These are phyloP conservation scores for Ceratocystis papillata DNA, from an alignment of 2,329 filamentous ascomycete species.

Conservation along the genomic window DNA sequence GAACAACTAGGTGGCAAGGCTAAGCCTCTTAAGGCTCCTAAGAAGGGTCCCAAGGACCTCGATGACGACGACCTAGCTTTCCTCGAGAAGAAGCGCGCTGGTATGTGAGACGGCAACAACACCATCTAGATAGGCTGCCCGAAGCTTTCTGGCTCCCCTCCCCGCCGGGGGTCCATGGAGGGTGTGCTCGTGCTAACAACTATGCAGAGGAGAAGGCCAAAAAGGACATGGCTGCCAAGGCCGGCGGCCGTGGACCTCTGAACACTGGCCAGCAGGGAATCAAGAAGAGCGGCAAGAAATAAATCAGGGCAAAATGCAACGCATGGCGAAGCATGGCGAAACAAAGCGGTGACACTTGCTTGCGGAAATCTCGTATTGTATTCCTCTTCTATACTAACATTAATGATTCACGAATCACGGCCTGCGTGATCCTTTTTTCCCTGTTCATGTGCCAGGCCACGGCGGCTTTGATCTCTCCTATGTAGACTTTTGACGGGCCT, in stretches of 20 bases:
- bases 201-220: slow-evolving; percentile 65
- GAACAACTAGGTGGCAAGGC: slow-evolving; percentile 57
- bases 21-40: slow-evolving; percentile 77
- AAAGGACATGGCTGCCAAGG: slow-evolving; percentile 73
- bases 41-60: slow-evolving; percentile 71
- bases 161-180: neutral
- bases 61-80: slow-evolving; percentile 80
- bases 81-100: slow-evolving; percentile 72
- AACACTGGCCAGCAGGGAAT: slow-evolving; percentile 79
- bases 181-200: neutral
- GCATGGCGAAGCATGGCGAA: neutral
- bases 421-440: too few species aligned
- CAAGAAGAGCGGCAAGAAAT: slow-evolving; percentile 99
- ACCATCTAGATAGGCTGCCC: neutral
- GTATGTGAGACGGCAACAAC: slow-evolving; percentile 39
- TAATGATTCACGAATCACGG: too few species aligned
- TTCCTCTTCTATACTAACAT: neutral
- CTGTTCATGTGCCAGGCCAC: too few species aligned
- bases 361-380: neutral
- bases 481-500: too few species aligned
- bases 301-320: slow-evolving; percentile 28
- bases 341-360: neutral
- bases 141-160: neutral
- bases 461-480: too few species aligned
- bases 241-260: slow-evolving; percentile 77